A percentile compares a stretch with the other conserved stretches of the same genome.
These are phyloP conservation scores for Ganoderma multipileum DNA, from an alignment of 1,284 basidiomycete species.

Conservation along the genomic window DNA sequence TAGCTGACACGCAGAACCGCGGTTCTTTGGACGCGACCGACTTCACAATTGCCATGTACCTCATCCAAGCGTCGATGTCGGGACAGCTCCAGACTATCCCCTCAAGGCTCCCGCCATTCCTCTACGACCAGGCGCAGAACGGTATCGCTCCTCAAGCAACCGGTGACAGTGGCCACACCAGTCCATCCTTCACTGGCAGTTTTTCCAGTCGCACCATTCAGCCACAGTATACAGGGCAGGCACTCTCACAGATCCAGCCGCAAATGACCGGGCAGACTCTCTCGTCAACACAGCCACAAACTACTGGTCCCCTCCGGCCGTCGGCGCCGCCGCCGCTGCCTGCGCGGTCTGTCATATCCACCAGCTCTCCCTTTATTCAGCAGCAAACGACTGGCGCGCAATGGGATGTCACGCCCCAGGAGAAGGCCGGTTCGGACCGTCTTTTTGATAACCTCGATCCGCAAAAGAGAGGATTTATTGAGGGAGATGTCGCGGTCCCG, in stretches of 20 bases:
- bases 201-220: conserved; percentile 52
- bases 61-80: conserved; percentile 93
- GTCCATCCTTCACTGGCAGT: conserved; percentile 50
- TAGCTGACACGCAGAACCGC: conserved; percentile 94
- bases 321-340: conserved; percentile 58
- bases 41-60: conserved; percentile 97
- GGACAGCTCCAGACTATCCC: conserved; percentile 82
- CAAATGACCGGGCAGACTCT: conserved; percentile 55
- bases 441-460: conserved; percentile 89
- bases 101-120: conserved; percentile 78
- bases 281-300: conserved; percentile 48
- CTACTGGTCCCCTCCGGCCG: conserved; percentile 53
- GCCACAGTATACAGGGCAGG: conserved; percentile 71
- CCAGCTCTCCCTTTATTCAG: conserved; percentile 34
- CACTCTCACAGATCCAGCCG: conserved; percentile 39
- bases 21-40: conserved; percentile 91
- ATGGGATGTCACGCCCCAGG: conserved; percentile 89
- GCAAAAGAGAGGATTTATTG: conserved; percentile 81
- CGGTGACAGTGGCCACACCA: conserved; percentile 64
- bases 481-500: conserved; percentile 93
- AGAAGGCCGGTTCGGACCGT: conserved; percentile 83
- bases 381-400: conserved; percentile 38
- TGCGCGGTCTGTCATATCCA: conserved; percentile 42
- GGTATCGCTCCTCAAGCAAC: conserved; percentile 62
- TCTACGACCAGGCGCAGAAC: conserved; percentile 89